phyloP scores from a whole-genome alignment of 306 rosid genomes.

The Cucumis cinereus region DNA sequence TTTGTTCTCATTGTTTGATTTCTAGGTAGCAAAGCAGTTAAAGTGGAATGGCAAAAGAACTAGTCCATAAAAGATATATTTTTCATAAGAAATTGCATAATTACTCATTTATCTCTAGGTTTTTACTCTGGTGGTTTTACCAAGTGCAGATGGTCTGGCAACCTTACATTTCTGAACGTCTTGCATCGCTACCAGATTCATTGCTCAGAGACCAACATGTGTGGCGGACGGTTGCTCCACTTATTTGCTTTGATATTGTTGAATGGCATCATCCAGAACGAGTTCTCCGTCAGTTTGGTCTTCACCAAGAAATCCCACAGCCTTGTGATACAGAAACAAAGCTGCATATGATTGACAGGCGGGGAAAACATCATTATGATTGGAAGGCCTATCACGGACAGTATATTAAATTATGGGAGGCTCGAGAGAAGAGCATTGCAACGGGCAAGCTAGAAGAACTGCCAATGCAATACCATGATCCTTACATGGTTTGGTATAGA shows the following conservation, averaged over 20 bases:
- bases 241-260: conserved; percentile 11
- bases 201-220: conserved; percentile 8
- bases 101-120: background rate
- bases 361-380: conserved; percentile 17
- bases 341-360: conserved; percentile 12
- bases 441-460: conserved; percentile 8
- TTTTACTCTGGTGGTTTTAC: background rate
- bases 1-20: background rate
- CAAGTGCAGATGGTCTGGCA: conserved; percentile 12
- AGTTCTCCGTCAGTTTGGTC: conserved; percentile 16
- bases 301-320: conserved; percentile 9
- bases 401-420: conserved; percentile 9
- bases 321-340: conserved; percentile 17
- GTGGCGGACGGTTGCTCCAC: conserved; percentile 11
- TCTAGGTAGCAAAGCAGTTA: background rate
- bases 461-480: conserved; percentile 13
- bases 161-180: conserved; percentile 14
- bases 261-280: conserved; percentile 20
- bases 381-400: conserved; percentile 10
- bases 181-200: conserved; percentile 6
- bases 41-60: background rate
- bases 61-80: background rate
- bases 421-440: conserved; percentile 2
- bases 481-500: conserved; percentile 17
- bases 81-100: background rate